These are phyloP conservation scores for Bruguiera sexangula DNA, from an alignment of 345 rosid genomes.

Conservation along the genomic window DNA sequence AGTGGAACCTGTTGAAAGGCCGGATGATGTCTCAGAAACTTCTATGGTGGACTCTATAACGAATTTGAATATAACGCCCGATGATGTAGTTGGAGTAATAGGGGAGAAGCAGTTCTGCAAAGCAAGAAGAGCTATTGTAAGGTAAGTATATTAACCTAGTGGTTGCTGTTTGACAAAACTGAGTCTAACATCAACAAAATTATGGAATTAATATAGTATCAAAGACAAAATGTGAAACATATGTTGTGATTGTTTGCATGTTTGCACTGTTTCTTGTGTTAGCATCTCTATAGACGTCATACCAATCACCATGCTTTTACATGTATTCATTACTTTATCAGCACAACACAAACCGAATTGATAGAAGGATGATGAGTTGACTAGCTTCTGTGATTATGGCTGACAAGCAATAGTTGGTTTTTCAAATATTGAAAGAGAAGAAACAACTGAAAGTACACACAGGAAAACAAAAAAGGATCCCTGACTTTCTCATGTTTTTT, in stretches of 20 bases:
- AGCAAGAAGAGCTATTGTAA: slow-evolving; percentile 61
- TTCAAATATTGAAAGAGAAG: not conserved
- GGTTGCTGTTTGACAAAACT: slow-evolving; percentile 1
- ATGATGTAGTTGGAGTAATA: slow-evolving; percentile 52
- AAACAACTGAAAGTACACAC: not conserved
- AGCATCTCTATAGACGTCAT: too few species aligned
- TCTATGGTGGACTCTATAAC: slow-evolving; percentile 37
- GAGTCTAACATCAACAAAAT: slow-evolving; percentile 1
- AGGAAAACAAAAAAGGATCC: not conserved
- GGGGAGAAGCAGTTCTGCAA: slow-evolving; percentile 74
- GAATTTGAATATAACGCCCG: slow-evolving; percentile 43
- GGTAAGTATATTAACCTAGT: slow-evolving; percentile 43
- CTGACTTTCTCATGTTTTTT: not conserved
- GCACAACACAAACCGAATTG: not conserved
- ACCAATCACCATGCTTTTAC: too few species aligned
- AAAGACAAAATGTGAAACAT: not conserved
- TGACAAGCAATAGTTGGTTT: not conserved
- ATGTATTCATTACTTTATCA: not conserved
- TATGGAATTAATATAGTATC: not conserved
- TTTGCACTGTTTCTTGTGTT: not conserved
- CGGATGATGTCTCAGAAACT: slow-evolving; percentile 25
- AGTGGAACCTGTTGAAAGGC: slow-evolving; percentile 15
- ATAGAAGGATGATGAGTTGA: not conserved
- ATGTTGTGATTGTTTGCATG: not conserved
- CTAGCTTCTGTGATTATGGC: not conserved